Conservation (phyloP, 345 rosid species). For the Physaria fendleri region DNA sequence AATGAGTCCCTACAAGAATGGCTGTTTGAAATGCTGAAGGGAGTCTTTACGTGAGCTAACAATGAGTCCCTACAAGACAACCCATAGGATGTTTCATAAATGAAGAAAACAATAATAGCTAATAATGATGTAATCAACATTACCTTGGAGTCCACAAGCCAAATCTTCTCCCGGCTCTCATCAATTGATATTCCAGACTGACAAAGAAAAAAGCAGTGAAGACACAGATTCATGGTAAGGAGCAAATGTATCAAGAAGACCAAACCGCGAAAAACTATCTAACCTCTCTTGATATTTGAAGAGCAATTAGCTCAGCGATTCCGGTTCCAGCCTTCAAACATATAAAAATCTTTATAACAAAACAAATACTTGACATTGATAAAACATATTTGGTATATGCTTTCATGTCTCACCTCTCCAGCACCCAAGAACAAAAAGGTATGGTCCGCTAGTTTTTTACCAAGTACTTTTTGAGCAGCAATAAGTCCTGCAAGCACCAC, state of each 20-base stretch:
- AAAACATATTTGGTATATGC: neutral
- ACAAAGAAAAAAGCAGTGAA: constrained; percentile 4
- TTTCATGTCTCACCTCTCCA: constrained; percentile 64
- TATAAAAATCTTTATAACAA: neutral
- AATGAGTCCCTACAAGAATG: constrained; percentile 88
- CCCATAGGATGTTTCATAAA: neutral
- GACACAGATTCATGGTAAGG: neutral
- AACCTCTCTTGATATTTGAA: constrained; percentile 66
- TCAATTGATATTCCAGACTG: constrained; percentile 59
- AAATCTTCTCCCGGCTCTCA: constrained; percentile 78
- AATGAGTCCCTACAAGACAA: constrained; percentile 60
- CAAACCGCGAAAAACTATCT: neutral
- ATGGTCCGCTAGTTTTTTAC: constrained; percentile 69
- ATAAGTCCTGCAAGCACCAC: constrained; percentile 90
- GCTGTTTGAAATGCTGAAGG: constrained; percentile 91
- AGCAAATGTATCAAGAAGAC: neutral
- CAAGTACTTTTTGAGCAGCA: constrained; percentile 60
- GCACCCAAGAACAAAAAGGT: constrained; percentile 89
- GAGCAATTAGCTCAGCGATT: constrained; percentile 93
- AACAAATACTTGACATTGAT: neutral
- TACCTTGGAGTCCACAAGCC: constrained; percentile 99
- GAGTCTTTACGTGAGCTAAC: constrained; percentile 64
- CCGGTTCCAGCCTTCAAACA: constrained; percentile 90
- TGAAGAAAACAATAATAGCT: neutral
- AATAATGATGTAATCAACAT: constrained; percentile 6